Conservation (phyloP, 352 stramenopile genomes). For the Phytophthora pinifolia region DNA sequence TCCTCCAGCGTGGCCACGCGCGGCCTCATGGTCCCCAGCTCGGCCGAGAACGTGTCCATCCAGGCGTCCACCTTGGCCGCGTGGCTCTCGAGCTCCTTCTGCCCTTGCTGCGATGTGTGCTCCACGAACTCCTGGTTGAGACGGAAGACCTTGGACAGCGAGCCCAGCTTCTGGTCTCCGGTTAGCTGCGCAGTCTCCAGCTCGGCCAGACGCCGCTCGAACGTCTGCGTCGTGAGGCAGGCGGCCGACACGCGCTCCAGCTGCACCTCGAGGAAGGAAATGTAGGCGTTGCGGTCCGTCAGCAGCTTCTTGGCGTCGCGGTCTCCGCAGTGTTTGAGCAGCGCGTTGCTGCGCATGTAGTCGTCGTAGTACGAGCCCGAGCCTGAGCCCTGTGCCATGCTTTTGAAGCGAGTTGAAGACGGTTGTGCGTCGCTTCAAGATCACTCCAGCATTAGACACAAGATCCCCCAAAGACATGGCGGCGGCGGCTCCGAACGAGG, state of each 20-base stretch:
- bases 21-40: conserved; percentile 40
- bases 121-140: conserved; percentile 77
- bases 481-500: conserved; percentile 84
- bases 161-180: conserved; percentile 59
- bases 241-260: conserved; percentile 85
- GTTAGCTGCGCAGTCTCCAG: conserved; percentile 46
- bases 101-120: conserved; percentile 46
- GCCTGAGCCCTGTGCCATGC: conserved; percentile 36
- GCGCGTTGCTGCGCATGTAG: conserved; percentile 77
- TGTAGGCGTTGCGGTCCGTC: conserved; percentile 85
- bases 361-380: conserved; percentile 84
- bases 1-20: conserved; percentile 40
- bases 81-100: conserved; percentile 36
- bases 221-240: conserved; percentile 68
- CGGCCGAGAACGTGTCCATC: conserved; percentile 63
- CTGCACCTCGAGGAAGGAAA: conserved; percentile 88
- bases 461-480: conserved; percentile 49
- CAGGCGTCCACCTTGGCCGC: conserved; percentile 49
- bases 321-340: conserved; percentile 64
- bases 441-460: conserved; percentile 1
- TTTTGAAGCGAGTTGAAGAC: conserved; percentile 3
- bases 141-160: conserved; percentile 66
- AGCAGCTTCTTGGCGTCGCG: conserved; percentile 71
- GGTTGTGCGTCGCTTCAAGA: conserved; percentile 13
- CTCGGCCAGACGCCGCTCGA: conserved; percentile 60